These are phyloP conservation scores for Cyclotella baltica DNA, from an alignment of 108 stramenopile species.

Conservation along the genomic window DNA sequence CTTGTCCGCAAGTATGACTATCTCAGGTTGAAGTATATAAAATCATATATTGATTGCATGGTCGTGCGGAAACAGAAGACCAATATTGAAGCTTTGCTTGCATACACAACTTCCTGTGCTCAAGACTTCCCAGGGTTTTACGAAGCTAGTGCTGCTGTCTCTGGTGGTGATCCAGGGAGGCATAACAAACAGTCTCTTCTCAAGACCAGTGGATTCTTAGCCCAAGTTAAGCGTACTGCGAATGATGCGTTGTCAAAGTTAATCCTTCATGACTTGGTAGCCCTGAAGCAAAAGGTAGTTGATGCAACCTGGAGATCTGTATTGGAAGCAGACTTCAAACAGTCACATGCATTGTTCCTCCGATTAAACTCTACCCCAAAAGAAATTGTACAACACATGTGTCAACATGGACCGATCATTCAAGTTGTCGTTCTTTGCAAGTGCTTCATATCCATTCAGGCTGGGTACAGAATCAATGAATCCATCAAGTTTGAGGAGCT, in stretches of 20 bases:
- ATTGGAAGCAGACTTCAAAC: conserved; percentile 57
- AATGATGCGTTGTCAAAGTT: conserved; percentile 68
- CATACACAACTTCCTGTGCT: conserved; percentile 45
- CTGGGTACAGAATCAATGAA: conserved; percentile 43
- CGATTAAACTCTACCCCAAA: conserved; percentile 67
- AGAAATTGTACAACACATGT: conserved; percentile 60
- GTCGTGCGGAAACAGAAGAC: conserved; percentile 48
- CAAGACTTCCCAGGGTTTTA: conserved; percentile 81
- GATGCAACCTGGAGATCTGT: conserved; percentile 34
- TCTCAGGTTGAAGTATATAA: conserved; percentile 81
- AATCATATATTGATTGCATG: conserved; percentile 72
- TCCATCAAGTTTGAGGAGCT: conserved; percentile 42
- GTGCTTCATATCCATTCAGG: conserved; percentile 57
- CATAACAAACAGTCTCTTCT: conserved; percentile 66
- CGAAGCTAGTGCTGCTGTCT: conserved; percentile 65
- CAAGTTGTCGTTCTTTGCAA: conserved; percentile 73
- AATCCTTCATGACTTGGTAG: conserved; percentile 62
- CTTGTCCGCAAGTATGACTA: conserved; percentile 83
- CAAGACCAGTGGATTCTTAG: conserved; percentile 55
- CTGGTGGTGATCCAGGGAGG: conserved; percentile 56
- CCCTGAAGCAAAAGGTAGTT: conserved; percentile 43
- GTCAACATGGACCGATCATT: conserved; percentile 29
- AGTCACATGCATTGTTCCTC: conserved; percentile 66
- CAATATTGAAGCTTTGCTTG: conserved; percentile 69
- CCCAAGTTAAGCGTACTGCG: conserved; percentile 61